Conservation (phyloP, 106 monocot species). For the Platanthera zijinensis region DNA sequence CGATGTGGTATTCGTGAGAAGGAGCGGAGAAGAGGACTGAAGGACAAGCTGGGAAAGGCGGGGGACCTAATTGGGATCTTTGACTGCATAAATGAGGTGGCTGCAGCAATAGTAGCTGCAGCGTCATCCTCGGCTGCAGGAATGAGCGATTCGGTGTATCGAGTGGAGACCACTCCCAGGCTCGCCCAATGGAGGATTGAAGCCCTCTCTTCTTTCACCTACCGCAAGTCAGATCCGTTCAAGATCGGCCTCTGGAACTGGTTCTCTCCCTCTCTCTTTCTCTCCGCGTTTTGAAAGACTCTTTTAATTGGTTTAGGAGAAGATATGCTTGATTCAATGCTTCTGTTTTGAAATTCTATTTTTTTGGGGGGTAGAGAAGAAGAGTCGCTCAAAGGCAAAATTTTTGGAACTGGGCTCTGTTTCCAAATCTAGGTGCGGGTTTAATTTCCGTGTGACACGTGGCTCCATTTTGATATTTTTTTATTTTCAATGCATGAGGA, state of each 20-base stretch:
- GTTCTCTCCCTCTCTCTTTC: conserved; percentile 13
- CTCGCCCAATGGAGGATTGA: conserved; percentile 87
- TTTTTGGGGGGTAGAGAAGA: no score
- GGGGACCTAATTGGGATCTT: conserved; percentile 62
- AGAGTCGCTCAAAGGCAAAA: no score
- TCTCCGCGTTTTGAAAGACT: neutral
- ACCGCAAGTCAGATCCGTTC: conserved; percentile 84
- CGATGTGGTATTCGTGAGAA: neutral
- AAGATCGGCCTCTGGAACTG: conserved; percentile 87
- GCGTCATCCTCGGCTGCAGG: conserved; percentile 11
- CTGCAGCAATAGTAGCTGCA: conserved; percentile 14
- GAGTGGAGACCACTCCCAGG: conserved; percentile 66
- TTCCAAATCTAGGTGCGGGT: no score
- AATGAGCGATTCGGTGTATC: conserved; percentile 61
- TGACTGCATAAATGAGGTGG: conserved; percentile 84
- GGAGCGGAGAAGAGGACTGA: neutral
- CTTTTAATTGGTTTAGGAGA: neutral
- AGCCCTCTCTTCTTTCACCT: conserved; percentile 44
- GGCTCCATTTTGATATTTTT: no score
- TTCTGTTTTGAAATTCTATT: no score
- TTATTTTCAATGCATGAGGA: no score
- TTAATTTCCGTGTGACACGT: no score
- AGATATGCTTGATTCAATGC: no score
- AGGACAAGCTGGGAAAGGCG: conserved; percentile 4
- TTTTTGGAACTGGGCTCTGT: no score